Evolutionary conservation across 2,329 filamentous ascomycete genomes (phyloP).

Genomic region (Pyrenophora tritici-repentis): DNA sequence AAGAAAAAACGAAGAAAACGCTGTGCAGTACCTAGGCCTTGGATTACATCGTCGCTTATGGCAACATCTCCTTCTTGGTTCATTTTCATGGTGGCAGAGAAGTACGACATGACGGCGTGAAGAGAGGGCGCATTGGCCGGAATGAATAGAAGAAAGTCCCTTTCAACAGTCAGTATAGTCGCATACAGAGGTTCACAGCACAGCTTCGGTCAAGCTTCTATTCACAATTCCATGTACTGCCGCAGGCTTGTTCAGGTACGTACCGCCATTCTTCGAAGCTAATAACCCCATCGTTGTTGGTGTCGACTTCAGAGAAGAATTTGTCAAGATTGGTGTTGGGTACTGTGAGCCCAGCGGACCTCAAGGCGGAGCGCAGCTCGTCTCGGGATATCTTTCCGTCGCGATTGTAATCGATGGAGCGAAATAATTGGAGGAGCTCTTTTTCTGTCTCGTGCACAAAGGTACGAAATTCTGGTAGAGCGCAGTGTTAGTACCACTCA

Average conservation of each 20-base stretch:
- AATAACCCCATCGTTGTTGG: slow-evolving; percentile 84
- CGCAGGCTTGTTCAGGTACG: slow-evolving; percentile 37
- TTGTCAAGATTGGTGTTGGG: slow-evolving; percentile 75
- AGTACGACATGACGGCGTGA: slow-evolving; percentile 85
- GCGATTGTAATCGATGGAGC: slow-evolving; percentile 81
- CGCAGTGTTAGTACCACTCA: slow-evolving; percentile 20
- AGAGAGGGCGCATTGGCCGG: slow-evolving; percentile 72
- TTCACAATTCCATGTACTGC: not conserved
- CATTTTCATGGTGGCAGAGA: slow-evolving; percentile 84
- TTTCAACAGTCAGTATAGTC: slow-evolving; percentile 23
- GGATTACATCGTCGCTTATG: slow-evolving; percentile 85
- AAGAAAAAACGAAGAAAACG: slow-evolving; percentile 74
- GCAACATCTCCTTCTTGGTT: slow-evolving; percentile 93
- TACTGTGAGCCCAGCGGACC: slow-evolving; percentile 76
- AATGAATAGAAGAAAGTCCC: slow-evolving; percentile 93
- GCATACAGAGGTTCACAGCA: too few relatives aligned
- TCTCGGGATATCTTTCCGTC: slow-evolving; percentile 84
- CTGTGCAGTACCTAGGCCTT: slow-evolving; percentile 87
- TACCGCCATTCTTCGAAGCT: slow-evolving; percentile 97
- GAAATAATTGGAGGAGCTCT: slow-evolving; percentile 81
- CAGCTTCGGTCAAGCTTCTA: not conserved
- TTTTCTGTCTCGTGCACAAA: slow-evolving; percentile 89
- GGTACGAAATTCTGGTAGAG: slow-evolving; percentile 73
- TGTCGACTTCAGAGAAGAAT: slow-evolving; percentile 90
- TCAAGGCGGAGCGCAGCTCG: slow-evolving; percentile 82